Base-by-base conservation (phyloP, 768 basidiomycete species). In the Fomitopsis pulvina region DNA sequence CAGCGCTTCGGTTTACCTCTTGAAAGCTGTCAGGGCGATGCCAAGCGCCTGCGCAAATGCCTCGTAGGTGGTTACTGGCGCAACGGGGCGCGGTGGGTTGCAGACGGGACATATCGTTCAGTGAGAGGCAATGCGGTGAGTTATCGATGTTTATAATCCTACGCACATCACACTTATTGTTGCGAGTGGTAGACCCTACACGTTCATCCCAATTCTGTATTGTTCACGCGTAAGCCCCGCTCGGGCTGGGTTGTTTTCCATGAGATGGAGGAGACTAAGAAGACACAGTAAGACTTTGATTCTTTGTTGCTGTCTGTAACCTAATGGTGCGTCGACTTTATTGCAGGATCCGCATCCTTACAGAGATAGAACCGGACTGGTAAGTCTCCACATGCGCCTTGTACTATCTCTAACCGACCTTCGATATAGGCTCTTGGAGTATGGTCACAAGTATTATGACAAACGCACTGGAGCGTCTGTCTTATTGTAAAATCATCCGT, bases 341-440 rank as follows among this genome's bases (percentile, higher is more conserved):
- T n/a, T n/a, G 10, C 52, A 92, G 96, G 63, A 96, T 99, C 61
- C 81, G 88, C 21, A 85, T 97, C 55, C 65, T 97, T 28, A 96
- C 95, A 1, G 92, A 94, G 59, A 90, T 97, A 39, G 93, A 97
- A 60, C 83, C 92, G 34, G 94, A 98, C 59, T 98, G 95, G 95
- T 85, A 59, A 60, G 69, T 53, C 21, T 2, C 47, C 8, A 38
- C 10, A 5, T 12, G 11, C 8, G 2, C 26, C 32, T 1, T 22
- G 40, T 18, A 26, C 42, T 34, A 47, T 25, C 37, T 45, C 28
- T 52, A 26, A 28, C 28, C 37, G 12, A 9, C 3, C 14, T 6
- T 48, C 10, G 20, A 32, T 20, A 22, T 39, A 77, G 75, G 76
- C 64, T 78, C 14, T 64, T 79, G 16, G 70, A 75, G 43, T 70